Evolutionary conservation across 78 protist genomes (phyloP), one percentile per base, ranked within the genome.

Genomic region (Dictyostelium intermedium): DNA sequence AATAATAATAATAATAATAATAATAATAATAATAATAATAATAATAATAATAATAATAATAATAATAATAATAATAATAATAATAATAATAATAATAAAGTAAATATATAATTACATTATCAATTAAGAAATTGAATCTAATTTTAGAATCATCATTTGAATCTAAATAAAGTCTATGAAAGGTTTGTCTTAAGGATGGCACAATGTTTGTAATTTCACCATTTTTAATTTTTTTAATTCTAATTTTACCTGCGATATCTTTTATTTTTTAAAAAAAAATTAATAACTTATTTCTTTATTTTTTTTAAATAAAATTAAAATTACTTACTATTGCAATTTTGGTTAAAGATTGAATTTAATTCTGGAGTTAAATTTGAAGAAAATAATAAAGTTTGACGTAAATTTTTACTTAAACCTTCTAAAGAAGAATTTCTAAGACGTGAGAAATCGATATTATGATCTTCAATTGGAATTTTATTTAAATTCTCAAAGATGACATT

Each of bases 341-440:
- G 85, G 34, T 78, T 80, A 45, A 89, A 73, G 11, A 98, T 47
- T 9, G 97, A 45, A 83, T 84, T 87, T 45, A 92, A 14, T 84
- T 98, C 97, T 35, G 97, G 95, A 6, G 87, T 66, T 14, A 60
- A 53, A 25, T 61, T 23, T 20, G 77, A 53, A n/a, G 91, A 5
- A 27, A 98, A 77, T 16, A 96, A 2, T 35, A 97, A 61, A 23
- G 96, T 97, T 86, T 98, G 99, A 32, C 99, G 78, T 13, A 70
- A 23, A 35, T 84, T 43, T 41, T 60, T 53, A 14, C 91, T 53
- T 27, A 76, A 61, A 45, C 91, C 87, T 53, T 82, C 86, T 18
- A 87, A 23, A 13, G 27, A 43, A 8, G 85, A 50, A 20, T 50
- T 34, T 77, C 92, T 83, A 1, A 83, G 37, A 16, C 84, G 35